Evolutionary conservation across 176 grass and related monocot species (phyloP).

Genomic region (Canna indica): DNA sequence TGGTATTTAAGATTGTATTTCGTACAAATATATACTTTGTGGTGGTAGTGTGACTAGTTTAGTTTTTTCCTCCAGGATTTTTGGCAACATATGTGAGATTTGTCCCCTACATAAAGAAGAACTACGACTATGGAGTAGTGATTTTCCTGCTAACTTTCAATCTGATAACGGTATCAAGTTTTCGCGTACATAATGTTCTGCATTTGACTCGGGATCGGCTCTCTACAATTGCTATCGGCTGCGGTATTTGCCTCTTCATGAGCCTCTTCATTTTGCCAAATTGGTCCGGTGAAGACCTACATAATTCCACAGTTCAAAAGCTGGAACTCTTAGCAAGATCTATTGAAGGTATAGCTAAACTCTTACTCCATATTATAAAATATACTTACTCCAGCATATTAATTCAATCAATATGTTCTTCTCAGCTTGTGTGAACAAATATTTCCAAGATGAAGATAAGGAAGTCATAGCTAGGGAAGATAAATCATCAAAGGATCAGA

Average conservation of each 20-base stretch:
- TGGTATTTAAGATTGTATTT: not conserved
- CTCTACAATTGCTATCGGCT: conserved; percentile 70
- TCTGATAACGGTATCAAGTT: conserved; percentile 90
- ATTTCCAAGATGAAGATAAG: conserved; percentile 50
- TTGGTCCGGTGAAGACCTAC: conserved; percentile 92
- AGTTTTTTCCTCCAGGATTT: conserved; percentile 50
- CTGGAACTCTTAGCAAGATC: conserved; percentile 72
- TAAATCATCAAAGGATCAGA: conserved; percentile 41
- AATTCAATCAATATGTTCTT: not conserved
- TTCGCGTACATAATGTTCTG: conserved; percentile 51
- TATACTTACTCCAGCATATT: no score
- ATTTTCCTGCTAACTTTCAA: conserved; percentile 96
- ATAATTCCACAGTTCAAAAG: conserved; percentile 55
- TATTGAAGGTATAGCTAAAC: conserved; percentile 43
- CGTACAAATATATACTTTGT: not conserved
- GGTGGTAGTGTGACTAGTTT: not conserved
- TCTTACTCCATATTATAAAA: no score
- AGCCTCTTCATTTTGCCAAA: conserved; percentile 75
- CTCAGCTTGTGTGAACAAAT: conserved; percentile 70
- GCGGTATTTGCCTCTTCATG: conserved; percentile 80
- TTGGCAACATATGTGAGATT: conserved; percentile 68
- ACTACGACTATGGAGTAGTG: conserved; percentile 77
- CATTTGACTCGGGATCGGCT: conserved; percentile 59
- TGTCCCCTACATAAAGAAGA: conserved; percentile 84
- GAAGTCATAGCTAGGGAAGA: conserved; percentile 28